These are phyloP conservation scores for Cyanidiococcus yangmingshanensis DNA, from an alignment of 23 red algal genomes.

Conservation along the genomic window DNA sequence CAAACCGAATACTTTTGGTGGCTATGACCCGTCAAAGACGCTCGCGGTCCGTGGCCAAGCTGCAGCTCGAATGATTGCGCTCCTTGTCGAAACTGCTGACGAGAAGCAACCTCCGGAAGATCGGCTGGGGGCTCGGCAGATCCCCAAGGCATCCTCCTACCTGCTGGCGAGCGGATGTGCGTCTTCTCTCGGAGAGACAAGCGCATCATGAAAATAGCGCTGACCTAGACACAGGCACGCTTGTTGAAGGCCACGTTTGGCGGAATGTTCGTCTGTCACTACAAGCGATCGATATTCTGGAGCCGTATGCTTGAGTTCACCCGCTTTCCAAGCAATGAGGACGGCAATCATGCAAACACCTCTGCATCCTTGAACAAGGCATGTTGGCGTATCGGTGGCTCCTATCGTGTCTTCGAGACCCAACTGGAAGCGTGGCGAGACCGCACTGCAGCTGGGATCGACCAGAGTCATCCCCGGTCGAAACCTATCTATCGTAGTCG, in stretches of 20 bases:
- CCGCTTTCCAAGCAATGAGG: neutral
- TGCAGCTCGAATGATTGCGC: conserved; percentile 53
- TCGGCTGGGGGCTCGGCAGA: conserved; percentile 36
- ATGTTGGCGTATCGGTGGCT: conserved; percentile 41
- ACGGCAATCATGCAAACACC: neutral
- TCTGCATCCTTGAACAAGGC: neutral
- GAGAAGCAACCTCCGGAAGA: conserved; percentile 50
- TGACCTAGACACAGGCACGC: conserved; percentile 8
- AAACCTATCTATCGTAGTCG: neutral
- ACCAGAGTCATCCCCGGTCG: neutral
- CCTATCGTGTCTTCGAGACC: conserved; percentile 42
- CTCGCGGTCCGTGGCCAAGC: neutral
- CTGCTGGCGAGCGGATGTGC: neutral
- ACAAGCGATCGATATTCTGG: conserved; percentile 43
- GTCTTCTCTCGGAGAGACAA: neutral
- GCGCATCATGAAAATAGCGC: neutral
- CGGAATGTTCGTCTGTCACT: conserved; percentile 74
- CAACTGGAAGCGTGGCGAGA: conserved; percentile 30
- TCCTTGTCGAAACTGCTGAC: conserved; percentile 68
- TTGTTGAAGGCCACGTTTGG: conserved; percentile 81
- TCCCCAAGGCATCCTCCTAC: neutral
- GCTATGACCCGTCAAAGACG: conserved; percentile 38
- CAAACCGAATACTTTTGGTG: conserved; percentile 31
- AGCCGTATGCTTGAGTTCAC: conserved; percentile 52
- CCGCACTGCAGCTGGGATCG: neutral